Base-by-base conservation (phyloP, 2,329 filamentous ascomycete species). In the Claviceps purpurea region DNA sequence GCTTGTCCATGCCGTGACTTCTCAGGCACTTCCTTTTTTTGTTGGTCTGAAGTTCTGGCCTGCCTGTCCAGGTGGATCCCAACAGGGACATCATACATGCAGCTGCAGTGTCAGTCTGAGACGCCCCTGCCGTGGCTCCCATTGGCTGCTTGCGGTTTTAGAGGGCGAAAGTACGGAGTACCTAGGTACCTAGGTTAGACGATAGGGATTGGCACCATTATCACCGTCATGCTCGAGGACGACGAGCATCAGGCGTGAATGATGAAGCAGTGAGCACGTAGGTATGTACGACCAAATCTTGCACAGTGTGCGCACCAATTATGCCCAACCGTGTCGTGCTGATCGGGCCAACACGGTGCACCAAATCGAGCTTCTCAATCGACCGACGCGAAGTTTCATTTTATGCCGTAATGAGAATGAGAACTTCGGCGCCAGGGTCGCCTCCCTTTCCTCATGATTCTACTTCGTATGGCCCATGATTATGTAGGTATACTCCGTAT, bases 321-420 rank as follows among this genome's bases (percentile, higher is more conserved):
- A 13, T 18, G 22, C 37, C n/a, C 39, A 49, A 34, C 44, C n/a
- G 42, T 47, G 47, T 50, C 43, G 43, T 53, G 51, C 47, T 34
- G 37, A 11, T 4, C 11, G 20, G n/a, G n/a, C 45, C 38, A 26
- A 5, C 7, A 18, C 30, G 16, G 16, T 8, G n/a, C 26, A 43
- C 22, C 44, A 39, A 48, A 39, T 30, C 38, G n/a, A 8, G 42
- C 40, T 20, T n/a, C 18, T 37, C 47, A 22, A 30, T 38, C 20
- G 48, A 48, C 10, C 48, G n/a, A 18, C 52, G 20, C 40, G 38
- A 38, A 39, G 55, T 53, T 50, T 53, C 20, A 39, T 50, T 53
- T 50, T 55, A 56, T 56, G 51, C 53, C 26, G 53, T 55, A 56
- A 56, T 53, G 51, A 34, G 53, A 56, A 56, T 53, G 51, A 34